Base-by-base conservation (phyloP, 768 basidiomycete genomes). In the Russula emetica region DNA sequence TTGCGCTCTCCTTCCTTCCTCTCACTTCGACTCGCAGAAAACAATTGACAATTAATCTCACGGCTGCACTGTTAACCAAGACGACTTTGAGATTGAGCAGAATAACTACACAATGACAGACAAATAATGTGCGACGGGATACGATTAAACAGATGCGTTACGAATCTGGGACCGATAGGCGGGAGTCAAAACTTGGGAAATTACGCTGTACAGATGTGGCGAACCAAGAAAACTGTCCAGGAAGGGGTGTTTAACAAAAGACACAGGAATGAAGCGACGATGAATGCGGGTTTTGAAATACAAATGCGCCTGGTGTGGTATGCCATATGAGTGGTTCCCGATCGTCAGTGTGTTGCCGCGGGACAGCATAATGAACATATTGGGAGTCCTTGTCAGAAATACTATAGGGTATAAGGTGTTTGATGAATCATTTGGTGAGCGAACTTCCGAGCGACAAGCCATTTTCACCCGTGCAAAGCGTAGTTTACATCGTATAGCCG, bases 401-500 rank as follows among this genome's bases (percentile, higher is more conserved):
- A 69, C 58, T 69, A 68, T 64, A 59, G 66, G 69, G 67, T 70
- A 67, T 70, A 69, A 53, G 62, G 56, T 67, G 56, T 54, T 36
- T 57, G 57, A 50, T 65, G 62, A 58, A 58, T 51, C 53, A 36
- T 45, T 59, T 56, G 60, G 44, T 57, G 55, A 9, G 44, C 52
- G 66, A 51, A 40, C 56, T 59, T 60, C 47, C 52, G 51, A 55
- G 28, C 56, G 47, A 56, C 55, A 51, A 56, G 63, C 50, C 34
- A 47, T 26, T 47, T 36, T 47, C 57, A 38, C 55, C 57, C 42
- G 58, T 58, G 62, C 47, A 30, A 47, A 50, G 47, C 53, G 57
- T 61, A 64, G 50, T 76, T 85, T 82, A 92, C 88, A 91, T 90
- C 72, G 87, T 85, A 71, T 92, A 92, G 63, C 85, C 86, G 70